A percentile compares a stretch with the other conserved stretches of the same genome.
Evolutionary conservation across 257 asterid species (phyloP).

Genomic region (Sherardia arvensis): DNA sequence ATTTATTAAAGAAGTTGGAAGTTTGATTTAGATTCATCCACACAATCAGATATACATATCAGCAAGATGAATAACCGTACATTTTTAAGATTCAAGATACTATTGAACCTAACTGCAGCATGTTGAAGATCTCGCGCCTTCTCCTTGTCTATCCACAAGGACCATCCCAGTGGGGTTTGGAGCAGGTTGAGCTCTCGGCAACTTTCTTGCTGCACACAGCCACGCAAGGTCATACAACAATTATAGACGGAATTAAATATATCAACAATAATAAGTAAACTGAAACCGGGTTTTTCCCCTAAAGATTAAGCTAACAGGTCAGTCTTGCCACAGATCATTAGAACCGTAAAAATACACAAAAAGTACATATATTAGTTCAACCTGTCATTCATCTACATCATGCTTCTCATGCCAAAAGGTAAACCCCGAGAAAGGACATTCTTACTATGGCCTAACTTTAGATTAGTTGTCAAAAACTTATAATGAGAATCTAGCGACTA

Average conservation of each 20-base stretch:
- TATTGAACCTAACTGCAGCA: conserved; percentile 41
- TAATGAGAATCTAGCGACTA: background rate
- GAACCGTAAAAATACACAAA: background rate
- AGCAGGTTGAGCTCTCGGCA: conserved; percentile 64
- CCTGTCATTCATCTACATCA: background rate
- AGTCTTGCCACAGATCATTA: background rate
- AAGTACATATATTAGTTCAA: background rate
- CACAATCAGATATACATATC: background rate
- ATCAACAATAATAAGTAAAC: no score
- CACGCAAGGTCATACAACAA: background rate
- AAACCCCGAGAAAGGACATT: background rate
- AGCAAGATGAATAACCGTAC: background rate
- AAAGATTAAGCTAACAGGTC: no score
- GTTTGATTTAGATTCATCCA: background rate
- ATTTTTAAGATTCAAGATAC: background rate
- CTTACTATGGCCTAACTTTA: background rate
- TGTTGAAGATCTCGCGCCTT: conserved; percentile 45
- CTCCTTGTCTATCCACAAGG: conserved; percentile 60
- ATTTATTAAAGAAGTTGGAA: background rate
- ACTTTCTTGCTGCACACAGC: conserved; percentile 47
- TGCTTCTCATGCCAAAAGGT: background rate
- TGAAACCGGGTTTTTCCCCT: background rate
- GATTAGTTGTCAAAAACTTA: background rate
- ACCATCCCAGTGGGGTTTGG: conserved; percentile 74
- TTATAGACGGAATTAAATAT: background rate